Evolutionary conservation across 164 flowering plant species (phyloP), one percentile per base, ranked within the genome.

Genomic region (Dillenia suffruticosa): DNA sequence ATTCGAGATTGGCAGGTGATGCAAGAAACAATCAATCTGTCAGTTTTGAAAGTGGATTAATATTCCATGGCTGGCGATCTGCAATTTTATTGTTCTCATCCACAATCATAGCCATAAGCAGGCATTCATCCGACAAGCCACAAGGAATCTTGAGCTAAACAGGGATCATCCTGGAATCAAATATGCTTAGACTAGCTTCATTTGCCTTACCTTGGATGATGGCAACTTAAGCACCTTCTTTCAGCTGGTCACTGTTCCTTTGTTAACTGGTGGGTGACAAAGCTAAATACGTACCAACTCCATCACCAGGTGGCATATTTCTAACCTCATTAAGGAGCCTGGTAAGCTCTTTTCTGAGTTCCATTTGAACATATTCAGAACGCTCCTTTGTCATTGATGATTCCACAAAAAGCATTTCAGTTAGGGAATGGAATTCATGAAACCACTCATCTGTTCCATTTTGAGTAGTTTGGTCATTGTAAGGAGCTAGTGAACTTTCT

Each of bases 301-400:
- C 77, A 44, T 82, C 79, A 63, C 48, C 63, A 40, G 70, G 64
- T 14, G 83, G 79, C 80, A 82, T 75, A 63, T 60, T 71, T 68
- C 71, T 73, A 57, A 79, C 84, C 65, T 81, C 71, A 53, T 72
- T 69, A 63, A 82, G 76, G 49, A 82, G 72, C 69, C 71, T 74
- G 49, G 61, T 58, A 12, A 81, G 71, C 58, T 81, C 81, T 65
- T 73, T 72, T 26, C 59, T 62, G 14, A 79, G 75, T 68, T 77
- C 86, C 58, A 60, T 65, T 19, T 70, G 82, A 61, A 76, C 81
- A 74, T 76, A 77, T 61, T 77, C 73, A 63, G 70, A 69, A 26
- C 87, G 77, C 62, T 81, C 84, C 61, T 68, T 80, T 24, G 85
- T 68, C 49, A 74, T 22, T 26, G 77, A 78, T 63, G 93, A 83